These are phyloP conservation scores for Acarospora socialis DNA, from an alignment of 2,329 filamentous ascomycete species.

Conservation along the genomic window DNA sequence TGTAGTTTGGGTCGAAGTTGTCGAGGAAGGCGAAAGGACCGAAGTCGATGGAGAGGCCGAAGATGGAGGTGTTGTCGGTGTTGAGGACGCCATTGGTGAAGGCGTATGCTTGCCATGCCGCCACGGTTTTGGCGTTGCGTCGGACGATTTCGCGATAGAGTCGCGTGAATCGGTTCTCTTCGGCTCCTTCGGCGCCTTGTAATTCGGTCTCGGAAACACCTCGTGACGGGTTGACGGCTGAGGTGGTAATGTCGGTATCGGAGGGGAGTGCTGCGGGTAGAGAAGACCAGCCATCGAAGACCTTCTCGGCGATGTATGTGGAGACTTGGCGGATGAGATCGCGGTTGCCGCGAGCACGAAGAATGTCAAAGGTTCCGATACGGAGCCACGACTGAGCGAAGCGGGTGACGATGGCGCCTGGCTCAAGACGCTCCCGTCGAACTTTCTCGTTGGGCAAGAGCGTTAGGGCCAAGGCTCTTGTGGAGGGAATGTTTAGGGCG, in stretches of 20 bases:
- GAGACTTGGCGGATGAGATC: slow-evolving; percentile 58
- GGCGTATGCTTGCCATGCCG: slow-evolving; percentile 94
- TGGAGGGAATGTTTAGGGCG: slow-evolving; percentile 72
- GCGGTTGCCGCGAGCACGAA: slow-evolving; percentile 67
- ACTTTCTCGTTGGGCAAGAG: slow-evolving; percentile 61
- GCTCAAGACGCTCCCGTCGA: slow-evolving; percentile 65
- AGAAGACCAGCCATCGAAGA: slow-evolving; percentile 77
- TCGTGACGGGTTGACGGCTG: slow-evolving; percentile 31
- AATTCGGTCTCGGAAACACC: slow-evolving; percentile 43
- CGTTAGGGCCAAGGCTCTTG: slow-evolving; percentile 70
- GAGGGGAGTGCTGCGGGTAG: slow-evolving; percentile 46
- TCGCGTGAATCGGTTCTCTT: slow-evolving; percentile 75
- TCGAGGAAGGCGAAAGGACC: slow-evolving; percentile 97
- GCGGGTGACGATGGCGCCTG: slow-evolving; percentile 80
- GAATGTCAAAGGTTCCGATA: slow-evolving; percentile 92
- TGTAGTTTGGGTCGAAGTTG: slow-evolving; percentile 87
- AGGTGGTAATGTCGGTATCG: slow-evolving; percentile 26
- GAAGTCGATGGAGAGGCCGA: slow-evolving; percentile 81
- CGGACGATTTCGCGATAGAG: slow-evolving; percentile 78
- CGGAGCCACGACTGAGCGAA: slow-evolving; percentile 88
- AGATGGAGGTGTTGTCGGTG: slow-evolving; percentile 90
- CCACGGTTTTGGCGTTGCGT: slow-evolving; percentile 75
- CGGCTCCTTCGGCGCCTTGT: slow-evolving; percentile 52
- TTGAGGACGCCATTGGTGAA: slow-evolving; percentile 98
- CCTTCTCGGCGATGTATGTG: slow-evolving; percentile 74